Base-by-base conservation (phyloP, 2,329 filamentous ascomycete genomes). In the Myotisia sp. region DNA sequence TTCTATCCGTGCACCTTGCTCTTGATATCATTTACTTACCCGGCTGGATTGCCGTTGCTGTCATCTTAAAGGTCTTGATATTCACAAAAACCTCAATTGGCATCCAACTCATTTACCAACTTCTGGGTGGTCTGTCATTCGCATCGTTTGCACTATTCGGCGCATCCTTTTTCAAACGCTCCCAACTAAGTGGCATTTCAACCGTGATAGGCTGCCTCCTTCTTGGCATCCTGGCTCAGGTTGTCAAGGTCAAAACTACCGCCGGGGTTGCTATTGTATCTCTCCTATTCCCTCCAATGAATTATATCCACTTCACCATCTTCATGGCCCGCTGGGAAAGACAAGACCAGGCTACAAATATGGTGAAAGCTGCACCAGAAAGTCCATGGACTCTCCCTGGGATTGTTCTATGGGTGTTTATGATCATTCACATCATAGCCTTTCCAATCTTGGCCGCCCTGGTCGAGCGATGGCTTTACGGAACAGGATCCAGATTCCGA, bases 131-230 rank as follows among this genome's bases (percentile, higher is more conserved):
- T 5, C 61, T 92, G 3, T 71, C 84, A 2, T 62, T 92, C 29
- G 72, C 79, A 0, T 90, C 81, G 27, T 79, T 85, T 53, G 82
- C 84, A 2, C 73, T 93, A 35, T 68, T 92, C 26, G 79, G 79
- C 17, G 83, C 79, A 0, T 73, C 80, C 6, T 79, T 93, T 47
- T 94, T 94, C 64, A 79, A 73, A 46, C 86, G 78, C 50, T 77
- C 86, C 0, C 86, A 94, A 54, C 70, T 94, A 3, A 90, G 81
- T 37, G 86, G 87, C 18, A 87, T 92, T 42, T 74, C 75, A 0
- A 70, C 81, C 26, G 77, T 79, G 6, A 76, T 94, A 17, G 59
- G 72, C 12, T 76, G 73, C 8, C 68, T 92, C 17, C 58, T 92
- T 2, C 64, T 94, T 1, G 85, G 79, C 10, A 80, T 94, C 45